phyloP scores from a whole-genome alignment of 495 filamentous ascomycete species.

The Evernia prunastri region DNA sequence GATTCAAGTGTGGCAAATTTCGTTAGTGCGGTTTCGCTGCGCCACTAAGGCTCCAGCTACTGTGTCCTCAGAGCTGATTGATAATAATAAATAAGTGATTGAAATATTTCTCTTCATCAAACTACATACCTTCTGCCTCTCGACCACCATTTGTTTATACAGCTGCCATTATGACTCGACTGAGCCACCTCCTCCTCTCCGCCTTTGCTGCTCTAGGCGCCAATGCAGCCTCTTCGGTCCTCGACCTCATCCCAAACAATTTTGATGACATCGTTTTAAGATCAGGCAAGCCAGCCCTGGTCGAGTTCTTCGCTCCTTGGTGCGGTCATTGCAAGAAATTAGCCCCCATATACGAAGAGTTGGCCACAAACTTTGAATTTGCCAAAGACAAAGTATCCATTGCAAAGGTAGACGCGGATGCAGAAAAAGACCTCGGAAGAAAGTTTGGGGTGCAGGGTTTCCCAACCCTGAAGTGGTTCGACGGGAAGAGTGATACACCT shows the following conservation, averaged over 20 bases:
- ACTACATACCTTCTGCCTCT: not conserved
- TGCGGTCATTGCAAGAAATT: slow-evolving; percentile 99
- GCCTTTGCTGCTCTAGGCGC: slow-evolving; percentile 38
- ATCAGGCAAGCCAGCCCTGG: slow-evolving; percentile 89
- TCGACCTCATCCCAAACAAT: slow-evolving; percentile 81
- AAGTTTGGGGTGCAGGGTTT: slow-evolving; percentile 88
- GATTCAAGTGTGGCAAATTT: too few relatives aligned
- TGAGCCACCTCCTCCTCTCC: slow-evolving; percentile 43
- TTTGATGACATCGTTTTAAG: slow-evolving; percentile 85
- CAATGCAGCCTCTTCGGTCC: slow-evolving; percentile 51
- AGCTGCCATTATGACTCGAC: slow-evolving; percentile 38
- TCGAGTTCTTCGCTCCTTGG: slow-evolving; percentile 99
- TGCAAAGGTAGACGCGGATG: slow-evolving; percentile 93
- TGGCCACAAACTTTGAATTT: slow-evolving; percentile 65
- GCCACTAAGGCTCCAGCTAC: slow-evolving; percentile 6
- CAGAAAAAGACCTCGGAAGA: slow-evolving; percentile 73
- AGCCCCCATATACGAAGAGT: slow-evolving; percentile 89
- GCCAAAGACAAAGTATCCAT: slow-evolving; percentile 79
- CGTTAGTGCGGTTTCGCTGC: not conserved
- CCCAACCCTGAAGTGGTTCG: slow-evolving; percentile 96
- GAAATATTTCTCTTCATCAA: not conserved
- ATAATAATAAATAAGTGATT: not conserved
- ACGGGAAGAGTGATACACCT: slow-evolving; percentile 87
- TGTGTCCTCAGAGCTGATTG: slow-evolving; percentile 20
- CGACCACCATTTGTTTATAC: not conserved